Base-by-base conservation (phyloP, 2,329 filamentous ascomycete genomes). In the Ophiostoma populinum region DNA sequence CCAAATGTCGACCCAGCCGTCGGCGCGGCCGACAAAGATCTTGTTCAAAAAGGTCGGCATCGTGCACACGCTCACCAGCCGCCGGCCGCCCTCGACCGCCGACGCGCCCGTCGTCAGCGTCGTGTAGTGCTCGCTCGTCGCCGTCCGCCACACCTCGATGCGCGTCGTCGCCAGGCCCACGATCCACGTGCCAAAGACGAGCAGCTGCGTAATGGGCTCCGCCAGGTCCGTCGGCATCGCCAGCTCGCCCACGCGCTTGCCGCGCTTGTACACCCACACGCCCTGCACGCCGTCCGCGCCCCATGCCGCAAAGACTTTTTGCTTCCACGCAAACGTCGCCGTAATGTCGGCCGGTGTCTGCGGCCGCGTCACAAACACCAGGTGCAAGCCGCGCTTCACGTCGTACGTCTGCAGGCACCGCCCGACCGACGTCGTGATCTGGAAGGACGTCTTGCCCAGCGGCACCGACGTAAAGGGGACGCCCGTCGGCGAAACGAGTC, bases 31-130 rank as follows among this genome's bases (percentile, higher is more conserved):
- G 3, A 83, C 80, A 44, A 95, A 83, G 29, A 98, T 70, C 56
- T 98, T 98, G 63, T 98, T 98, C 41, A 98, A 57, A 54, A 85
- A 92, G 0, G 90, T 95, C 2, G 87, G 86, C 77, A 95, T 83
- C 48, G 72, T 92, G 51, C 75, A 79, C 45, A 93, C 74, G 17
- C 80, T 80, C 0, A 80, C 83, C 38, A 94, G 72, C 44, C 75
- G 61, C 45, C 74, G 76, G 37, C 70, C 69, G 15, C 66, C 66
- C n/a, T n/a, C n/a, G 3, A 10, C 7, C 21, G 70, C 62, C 42
- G 58, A 59, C 2, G 64, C 58, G 1, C 67, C 60, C 40, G 68
- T 63, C 5, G 69, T 70, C 13, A 95, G 64, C 0, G 82, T 86
- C 0, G 87, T 93, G 56, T 95, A 93, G 53, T 95, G 82, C 53